Conservation (phyloP, 441 rosid species). For the Metrosideros polymorpha region DNA sequence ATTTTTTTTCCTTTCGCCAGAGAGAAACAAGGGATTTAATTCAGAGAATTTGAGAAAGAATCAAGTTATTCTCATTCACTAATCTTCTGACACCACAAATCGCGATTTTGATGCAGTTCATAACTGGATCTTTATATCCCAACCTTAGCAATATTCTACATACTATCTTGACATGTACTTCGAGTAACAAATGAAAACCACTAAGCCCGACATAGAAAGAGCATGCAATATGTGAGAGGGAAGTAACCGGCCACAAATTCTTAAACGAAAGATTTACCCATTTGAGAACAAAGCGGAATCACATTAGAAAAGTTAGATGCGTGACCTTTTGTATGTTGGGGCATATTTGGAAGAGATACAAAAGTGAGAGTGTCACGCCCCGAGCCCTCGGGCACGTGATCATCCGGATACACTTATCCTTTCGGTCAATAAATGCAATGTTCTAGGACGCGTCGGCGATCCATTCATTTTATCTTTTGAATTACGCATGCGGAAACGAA, state of each 20-base stretch:
- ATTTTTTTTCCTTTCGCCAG: neutral
- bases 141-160: accelerated
- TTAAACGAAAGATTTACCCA: too few relatives aligned
- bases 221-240: neutral
- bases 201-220: neutral
- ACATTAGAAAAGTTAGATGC: neutral
- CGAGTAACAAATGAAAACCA: neutral
- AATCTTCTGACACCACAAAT: neutral
- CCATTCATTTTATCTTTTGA: too few relatives aligned
- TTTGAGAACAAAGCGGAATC: neutral
- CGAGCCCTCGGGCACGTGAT: too few relatives aligned
- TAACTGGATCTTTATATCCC: neutral
- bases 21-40: accelerated
- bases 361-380: too few relatives aligned
- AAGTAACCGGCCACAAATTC: neutral
- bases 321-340: neutral
- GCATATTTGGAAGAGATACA: neutral
- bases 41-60: neutral
- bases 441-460: too few relatives aligned
- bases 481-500: too few relatives aligned
- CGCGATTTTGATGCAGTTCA: neutral
- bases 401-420: too few relatives aligned
- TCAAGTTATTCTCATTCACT: neutral
- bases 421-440: too few relatives aligned
- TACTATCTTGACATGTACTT: neutral